A percentile compares a stretch with the other conserved stretches of the same genome.
Evolutionary conservation across 2,329 filamentous ascomycete genomes (phyloP).

Genomic region (Rachicladosporium sp.): DNA sequence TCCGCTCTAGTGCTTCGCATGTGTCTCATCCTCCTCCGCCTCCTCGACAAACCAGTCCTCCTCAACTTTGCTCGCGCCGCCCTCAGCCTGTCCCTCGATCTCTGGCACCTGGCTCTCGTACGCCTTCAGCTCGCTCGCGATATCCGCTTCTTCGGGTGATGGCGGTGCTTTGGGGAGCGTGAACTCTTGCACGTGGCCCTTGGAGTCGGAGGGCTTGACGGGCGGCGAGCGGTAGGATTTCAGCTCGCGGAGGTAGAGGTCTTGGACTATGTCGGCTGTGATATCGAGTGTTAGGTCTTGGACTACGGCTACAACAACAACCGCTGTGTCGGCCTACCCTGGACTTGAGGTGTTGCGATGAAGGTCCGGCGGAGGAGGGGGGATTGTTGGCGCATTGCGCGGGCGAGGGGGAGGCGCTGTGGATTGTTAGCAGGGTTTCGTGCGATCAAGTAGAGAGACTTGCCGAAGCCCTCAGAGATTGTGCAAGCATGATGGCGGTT

Average conservation of each 20-base stretch:
- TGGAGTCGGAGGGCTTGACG: conserved; percentile 74
- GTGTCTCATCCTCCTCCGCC: conserved; percentile 17
- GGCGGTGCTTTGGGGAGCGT: conserved; percentile 62
- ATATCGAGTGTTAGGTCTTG: not conserved
- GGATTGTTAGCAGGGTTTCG: conserved; percentile 20
- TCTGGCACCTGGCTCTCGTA: conserved; percentile 93
- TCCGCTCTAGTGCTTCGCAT: conserved; percentile 2
- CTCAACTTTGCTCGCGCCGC: conserved; percentile 48
- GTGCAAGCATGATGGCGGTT: conserved; percentile 42
- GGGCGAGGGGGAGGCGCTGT: conserved; percentile 50
- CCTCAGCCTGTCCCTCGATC: conserved; percentile 73
- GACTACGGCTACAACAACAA: not conserved
- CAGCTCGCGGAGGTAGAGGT: conserved; percentile 92
- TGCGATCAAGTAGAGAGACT: conserved; percentile 9
- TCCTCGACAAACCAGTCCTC: conserved; percentile 50
- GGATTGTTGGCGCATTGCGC: conserved; percentile 45
- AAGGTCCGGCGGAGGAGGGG: conserved; percentile 48
- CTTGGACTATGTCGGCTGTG: conserved; percentile 89
- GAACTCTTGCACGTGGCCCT: conserved; percentile 88
- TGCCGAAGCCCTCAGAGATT: conserved; percentile 51
- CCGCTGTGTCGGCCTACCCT: conserved; percentile 38
- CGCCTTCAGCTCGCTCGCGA: conserved; percentile 80
- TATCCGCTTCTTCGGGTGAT: conserved; percentile 88
- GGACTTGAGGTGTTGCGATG: conserved; percentile 47
- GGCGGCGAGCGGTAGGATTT: conserved; percentile 83